These are phyloP conservation scores for Garcia nutans DNA, from an alignment of 345 rosid species.

Conservation along the genomic window DNA sequence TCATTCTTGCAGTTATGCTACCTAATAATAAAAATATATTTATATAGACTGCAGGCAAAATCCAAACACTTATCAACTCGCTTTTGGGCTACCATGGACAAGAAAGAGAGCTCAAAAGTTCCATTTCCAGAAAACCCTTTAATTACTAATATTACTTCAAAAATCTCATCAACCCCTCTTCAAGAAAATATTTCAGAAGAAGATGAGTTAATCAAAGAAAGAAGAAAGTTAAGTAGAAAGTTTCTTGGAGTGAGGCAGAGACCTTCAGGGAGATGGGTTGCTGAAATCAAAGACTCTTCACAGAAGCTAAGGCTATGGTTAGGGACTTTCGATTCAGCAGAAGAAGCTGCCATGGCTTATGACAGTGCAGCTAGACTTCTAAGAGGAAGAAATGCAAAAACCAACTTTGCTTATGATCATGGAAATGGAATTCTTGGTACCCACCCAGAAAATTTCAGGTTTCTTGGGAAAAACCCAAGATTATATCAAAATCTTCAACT, in stretches of 20 bases:
- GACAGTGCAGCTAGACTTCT: constrained; percentile 50
- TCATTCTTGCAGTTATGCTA: constrained; percentile 5
- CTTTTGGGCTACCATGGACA: constrained; percentile 3
- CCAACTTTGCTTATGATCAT: constrained; percentile 35
- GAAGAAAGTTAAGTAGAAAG: constrained; percentile 12
- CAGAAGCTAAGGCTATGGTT: constrained; percentile 59
- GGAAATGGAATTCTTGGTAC: background rate
- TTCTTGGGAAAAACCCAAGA: constrained; percentile 31
- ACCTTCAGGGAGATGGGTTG: constrained; percentile 63
- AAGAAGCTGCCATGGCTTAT: constrained; percentile 53
- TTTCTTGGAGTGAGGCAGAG: constrained; percentile 58
- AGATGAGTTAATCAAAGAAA: background rate
- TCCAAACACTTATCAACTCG: background rate
- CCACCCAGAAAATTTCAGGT: constrained; percentile 18
- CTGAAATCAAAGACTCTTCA: constrained; percentile 54
- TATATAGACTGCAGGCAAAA: background rate
- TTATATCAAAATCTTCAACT: constrained; percentile 35
- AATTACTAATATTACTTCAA: background rate
- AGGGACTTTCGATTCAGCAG: constrained; percentile 48
- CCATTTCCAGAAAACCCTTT: background rate
- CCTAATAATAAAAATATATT: background rate
- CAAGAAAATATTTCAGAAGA: background rate
- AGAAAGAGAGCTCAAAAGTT: constrained; percentile 6
- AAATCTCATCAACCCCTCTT: background rate
- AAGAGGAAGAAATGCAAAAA: constrained; percentile 48